These are phyloP conservation scores for Tolypocladium guangdongense DNA, from an alignment of 2,329 filamentous ascomycete species.

Conservation along the genomic window DNA sequence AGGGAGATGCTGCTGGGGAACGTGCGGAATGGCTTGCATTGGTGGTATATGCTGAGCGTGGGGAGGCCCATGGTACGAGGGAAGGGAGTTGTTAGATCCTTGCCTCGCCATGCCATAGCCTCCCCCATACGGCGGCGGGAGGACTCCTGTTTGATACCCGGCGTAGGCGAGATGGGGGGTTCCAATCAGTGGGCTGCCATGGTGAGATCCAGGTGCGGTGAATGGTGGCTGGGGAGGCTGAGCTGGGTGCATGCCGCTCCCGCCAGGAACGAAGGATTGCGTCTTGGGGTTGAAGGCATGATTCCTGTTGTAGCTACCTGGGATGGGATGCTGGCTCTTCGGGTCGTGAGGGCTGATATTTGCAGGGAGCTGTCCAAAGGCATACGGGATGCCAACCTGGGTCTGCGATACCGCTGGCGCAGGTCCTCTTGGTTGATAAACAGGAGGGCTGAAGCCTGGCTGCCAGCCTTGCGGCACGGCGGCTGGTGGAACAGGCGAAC, in stretches of 20 bases:
- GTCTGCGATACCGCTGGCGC: slow-evolving; percentile 17
- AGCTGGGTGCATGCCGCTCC: slow-evolving; percentile 37
- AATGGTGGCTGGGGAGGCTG: slow-evolving; percentile 37
- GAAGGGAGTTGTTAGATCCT: slow-evolving; percentile 42
- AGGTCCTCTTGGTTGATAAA: slow-evolving; percentile 19
- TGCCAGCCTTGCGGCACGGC: slow-evolving; percentile 26
- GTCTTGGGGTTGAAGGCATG: slow-evolving; percentile 91
- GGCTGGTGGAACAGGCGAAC: slow-evolving; percentile 18
- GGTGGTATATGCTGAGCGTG: slow-evolving; percentile 29
- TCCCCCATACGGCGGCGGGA: slow-evolving; percentile 33
- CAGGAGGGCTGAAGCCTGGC: slow-evolving; percentile 19
- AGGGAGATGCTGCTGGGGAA: slow-evolving; percentile 29
- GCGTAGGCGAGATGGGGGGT: slow-evolving; percentile 39
- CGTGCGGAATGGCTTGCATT: slow-evolving; percentile 26
- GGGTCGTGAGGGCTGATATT: slow-evolving; percentile 60
- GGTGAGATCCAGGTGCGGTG: slow-evolving; percentile 36
- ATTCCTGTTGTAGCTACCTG: slow-evolving; percentile 66
- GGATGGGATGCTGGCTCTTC: slow-evolving; percentile 70
- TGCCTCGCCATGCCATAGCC: slow-evolving; percentile 47
- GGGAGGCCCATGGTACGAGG: slow-evolving; percentile 33
- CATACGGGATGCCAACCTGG: slow-evolving; percentile 45
- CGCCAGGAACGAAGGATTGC: slow-evolving; percentile 71
- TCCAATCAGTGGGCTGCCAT: slow-evolving; percentile 42
- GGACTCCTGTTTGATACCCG: slow-evolving; percentile 33
- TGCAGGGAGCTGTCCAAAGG: slow-evolving; percentile 67